Conservation (phyloP, 2,329 filamentous ascomycete genomes). For the Aspergillus unguis region DNA sequence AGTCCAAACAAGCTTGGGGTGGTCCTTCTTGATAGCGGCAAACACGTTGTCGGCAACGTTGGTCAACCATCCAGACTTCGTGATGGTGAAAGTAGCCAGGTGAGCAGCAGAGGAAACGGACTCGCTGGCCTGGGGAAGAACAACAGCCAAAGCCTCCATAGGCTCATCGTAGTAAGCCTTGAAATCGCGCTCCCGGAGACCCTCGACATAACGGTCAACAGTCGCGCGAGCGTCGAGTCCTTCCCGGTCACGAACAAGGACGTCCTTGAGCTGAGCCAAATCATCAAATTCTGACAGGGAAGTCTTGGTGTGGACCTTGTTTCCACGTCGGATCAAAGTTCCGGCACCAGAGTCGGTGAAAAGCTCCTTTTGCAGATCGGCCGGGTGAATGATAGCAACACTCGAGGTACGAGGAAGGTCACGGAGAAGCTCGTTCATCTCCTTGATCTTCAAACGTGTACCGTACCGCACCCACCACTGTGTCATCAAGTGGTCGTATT, state of each 20-base stretch:
- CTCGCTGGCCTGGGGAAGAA: conserved; percentile 68
- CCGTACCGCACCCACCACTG: conserved; percentile 95
- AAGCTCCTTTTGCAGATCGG: conserved; percentile 90
- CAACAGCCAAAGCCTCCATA: conserved; percentile 88
- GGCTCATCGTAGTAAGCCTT: conserved; percentile 92
- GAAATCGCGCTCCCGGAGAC: conserved; percentile 73
- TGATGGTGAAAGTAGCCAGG: conserved; percentile 86
- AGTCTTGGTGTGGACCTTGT: conserved; percentile 75
- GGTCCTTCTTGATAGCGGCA: conserved; percentile 87
- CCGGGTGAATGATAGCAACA: conserved; percentile 95
- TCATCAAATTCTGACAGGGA: conserved; percentile 73
- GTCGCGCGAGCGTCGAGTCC: conserved; percentile 77
- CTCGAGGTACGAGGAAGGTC: conserved; percentile 86
- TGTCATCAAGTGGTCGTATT: conserved; percentile 87
- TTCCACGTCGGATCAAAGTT: conserved; percentile 85
- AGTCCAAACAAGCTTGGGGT: conserved; percentile 90
- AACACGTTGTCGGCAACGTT: conserved; percentile 97
- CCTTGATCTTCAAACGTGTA: conserved; percentile 92
- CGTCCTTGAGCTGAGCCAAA: conserved; percentile 71
- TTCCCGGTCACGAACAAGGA: conserved; percentile 76
- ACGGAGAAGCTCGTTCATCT: conserved; percentile 91
- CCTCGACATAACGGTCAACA: conserved; percentile 81
- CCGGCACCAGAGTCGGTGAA: conserved; percentile 96
- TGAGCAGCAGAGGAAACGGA: conserved; percentile 64
- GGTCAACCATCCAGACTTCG: conserved; percentile 88